Conservation (phyloP, 257 asterid genomes). For the Fraxinus cuspidata region DNA sequence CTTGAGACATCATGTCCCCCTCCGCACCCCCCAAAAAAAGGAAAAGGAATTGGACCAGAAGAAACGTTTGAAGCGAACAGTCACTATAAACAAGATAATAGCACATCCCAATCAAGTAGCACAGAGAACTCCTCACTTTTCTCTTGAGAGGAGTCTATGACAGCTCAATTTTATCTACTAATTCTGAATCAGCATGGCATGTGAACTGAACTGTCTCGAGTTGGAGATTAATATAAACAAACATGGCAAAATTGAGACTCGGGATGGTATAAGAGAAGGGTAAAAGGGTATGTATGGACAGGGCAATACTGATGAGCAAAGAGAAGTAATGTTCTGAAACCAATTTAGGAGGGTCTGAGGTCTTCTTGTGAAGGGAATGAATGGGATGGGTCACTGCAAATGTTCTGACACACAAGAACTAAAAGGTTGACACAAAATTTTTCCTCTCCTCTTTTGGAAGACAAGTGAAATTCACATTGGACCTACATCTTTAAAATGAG, state of each 20-base stretch:
- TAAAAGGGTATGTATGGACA: not conserved
- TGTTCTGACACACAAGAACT: not conserved
- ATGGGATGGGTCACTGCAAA: not conserved
- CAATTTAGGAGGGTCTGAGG: conserved; percentile 1
- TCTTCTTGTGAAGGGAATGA: not conserved
- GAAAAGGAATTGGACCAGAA: not conserved
- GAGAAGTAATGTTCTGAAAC: not conserved
- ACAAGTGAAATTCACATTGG: not conserved
- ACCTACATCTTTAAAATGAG: not conserved
- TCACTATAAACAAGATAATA: not conserved
- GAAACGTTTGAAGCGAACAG: not conserved
- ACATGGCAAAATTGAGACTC: not conserved
- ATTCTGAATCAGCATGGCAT: not conserved
- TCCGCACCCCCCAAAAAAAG: not conserved
- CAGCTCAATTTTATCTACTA: not conserved
- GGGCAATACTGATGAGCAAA: conserved; percentile 2
- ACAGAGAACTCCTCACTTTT: not conserved
- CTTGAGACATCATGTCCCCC: not conserved
- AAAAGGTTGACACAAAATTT: not conserved
- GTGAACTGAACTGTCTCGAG: not conserved
- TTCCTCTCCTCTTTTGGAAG: not conserved
- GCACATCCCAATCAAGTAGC: not conserved
- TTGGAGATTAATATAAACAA: not conserved
- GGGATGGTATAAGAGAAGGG: not conserved
- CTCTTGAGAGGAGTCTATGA: not conserved